Evolutionary conservation across 495 filamentous ascomycete genomes (phyloP), one percentile per base, ranked within the genome.

Genomic region (Cenococcum geophilum): DNA sequence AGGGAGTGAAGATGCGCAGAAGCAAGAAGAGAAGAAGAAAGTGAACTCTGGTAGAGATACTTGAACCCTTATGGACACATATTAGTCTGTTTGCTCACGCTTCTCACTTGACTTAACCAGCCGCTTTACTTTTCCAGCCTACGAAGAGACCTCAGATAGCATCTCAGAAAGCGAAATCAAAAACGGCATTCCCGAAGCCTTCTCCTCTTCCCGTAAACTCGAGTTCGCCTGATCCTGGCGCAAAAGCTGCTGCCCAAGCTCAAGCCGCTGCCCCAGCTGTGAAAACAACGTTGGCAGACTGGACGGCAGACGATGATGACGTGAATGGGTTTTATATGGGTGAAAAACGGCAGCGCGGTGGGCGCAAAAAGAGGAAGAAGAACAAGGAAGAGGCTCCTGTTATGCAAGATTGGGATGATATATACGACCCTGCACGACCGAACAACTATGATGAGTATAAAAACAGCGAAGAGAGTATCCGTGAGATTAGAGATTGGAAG

Each of bases 371-470:
- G 76, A 37, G n/a, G 20, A 37, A 23, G 18, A 93, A 91, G 79
- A 93, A 92, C 65, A 77, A 79, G 40, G 85, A 88, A 23, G 72
- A 80, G 6, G 80, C 76, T 45, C 53, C 53, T n/a, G 34, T 16
- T 9, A n/a, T 27, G 3, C 88, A 88, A 45, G 85, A 96, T 69
- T 97, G 92, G 92, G 89, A 96, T 69, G 92, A 95, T 70, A 84
- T 92, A 48, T 97, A 96, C 68, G 92, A 96, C 67, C 88, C 90
- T 0, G 79, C 86, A 1, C 75, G 87, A 21, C 92, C 92, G 0
- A 96, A 91, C 43, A 89, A 83, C 58, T 91, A 92, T 60, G 85
- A 91, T 50, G 88, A 95, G 71, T 97, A 95, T 69, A 82, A 88
- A 50, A 77, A 85, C 40, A 92, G 90, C 62, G 91, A 95, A 34